Evolutionary conservation across 176 grass and related monocot species (phyloP).

Genomic region (Zea luxurians): DNA sequence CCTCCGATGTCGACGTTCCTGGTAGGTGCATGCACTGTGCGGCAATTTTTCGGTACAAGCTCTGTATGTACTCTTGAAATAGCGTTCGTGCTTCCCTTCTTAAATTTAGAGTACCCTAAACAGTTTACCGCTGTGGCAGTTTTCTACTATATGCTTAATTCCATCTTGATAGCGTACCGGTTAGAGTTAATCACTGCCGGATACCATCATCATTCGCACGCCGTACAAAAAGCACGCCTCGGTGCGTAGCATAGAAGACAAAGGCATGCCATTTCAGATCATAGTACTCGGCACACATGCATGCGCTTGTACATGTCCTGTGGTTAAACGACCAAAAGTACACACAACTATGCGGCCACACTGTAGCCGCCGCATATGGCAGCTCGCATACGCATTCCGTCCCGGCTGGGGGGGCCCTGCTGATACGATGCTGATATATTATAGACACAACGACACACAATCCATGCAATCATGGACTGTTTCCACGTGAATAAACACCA

Average conservation of each 20-base stretch:
- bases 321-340: conserved; percentile 40
- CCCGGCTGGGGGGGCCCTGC: not conserved
- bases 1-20: no score
- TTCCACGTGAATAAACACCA: not conserved
- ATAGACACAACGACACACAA: not conserved
- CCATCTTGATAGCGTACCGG: no score
- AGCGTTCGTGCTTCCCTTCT: no score
- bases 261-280: conserved; percentile 28
- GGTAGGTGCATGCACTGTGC: no score
- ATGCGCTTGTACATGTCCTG: not conserved
- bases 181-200: no score
- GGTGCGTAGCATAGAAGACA: conserved; percentile 1
- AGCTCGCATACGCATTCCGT: not conserved
- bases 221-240: no score
- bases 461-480: not conserved
- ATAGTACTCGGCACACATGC: conserved; percentile 32
- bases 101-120: no score
- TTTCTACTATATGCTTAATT: no score
- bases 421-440: not conserved
- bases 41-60: no score
- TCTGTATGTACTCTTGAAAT: no score
- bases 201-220: no score
- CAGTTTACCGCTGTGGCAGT: no score
- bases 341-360: conserved; percentile 28
- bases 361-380: conserved; percentile 20